These are phyloP conservation scores for Carex parvula DNA, from an alignment of 176 grass and related monocot genomes.

Conservation along the genomic window DNA sequence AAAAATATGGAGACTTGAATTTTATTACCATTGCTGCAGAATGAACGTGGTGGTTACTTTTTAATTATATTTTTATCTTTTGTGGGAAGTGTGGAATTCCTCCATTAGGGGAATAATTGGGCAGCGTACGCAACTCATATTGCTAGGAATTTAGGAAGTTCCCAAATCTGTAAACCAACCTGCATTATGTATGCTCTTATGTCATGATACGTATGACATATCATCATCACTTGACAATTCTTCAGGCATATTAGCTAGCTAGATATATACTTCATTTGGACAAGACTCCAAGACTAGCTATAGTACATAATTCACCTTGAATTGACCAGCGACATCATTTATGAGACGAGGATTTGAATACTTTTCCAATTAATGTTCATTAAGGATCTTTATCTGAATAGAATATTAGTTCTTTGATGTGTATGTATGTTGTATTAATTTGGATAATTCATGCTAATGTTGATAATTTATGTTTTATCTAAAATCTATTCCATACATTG, in stretches of 20 bases:
- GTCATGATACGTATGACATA: background rate
- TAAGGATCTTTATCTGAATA: no score
- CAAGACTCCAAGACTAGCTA: background rate
- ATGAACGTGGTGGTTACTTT: background rate
- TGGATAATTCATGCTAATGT: background rate
- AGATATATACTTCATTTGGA: background rate
- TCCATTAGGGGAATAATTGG: background rate
- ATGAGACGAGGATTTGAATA: no score
- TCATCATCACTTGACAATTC: background rate
- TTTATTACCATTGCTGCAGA: background rate
- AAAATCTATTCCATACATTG: no score
- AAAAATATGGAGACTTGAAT: background rate
- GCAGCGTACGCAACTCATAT: background rate
- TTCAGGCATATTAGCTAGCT: no score
- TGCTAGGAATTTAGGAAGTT: background rate
- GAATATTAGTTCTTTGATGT: background rate
- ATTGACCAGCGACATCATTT: background rate
- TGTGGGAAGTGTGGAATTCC: background rate
- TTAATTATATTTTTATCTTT: background rate
- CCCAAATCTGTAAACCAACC: background rate
- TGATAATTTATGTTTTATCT: no score
- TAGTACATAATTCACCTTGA: background rate
- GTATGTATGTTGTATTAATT: background rate
- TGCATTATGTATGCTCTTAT: conserved; percentile 7
- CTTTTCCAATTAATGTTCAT: no score